These are phyloP conservation scores for Neurospora sp. DNA, from an alignment of 2,329 filamentous ascomycete species.

Conservation along the genomic window DNA sequence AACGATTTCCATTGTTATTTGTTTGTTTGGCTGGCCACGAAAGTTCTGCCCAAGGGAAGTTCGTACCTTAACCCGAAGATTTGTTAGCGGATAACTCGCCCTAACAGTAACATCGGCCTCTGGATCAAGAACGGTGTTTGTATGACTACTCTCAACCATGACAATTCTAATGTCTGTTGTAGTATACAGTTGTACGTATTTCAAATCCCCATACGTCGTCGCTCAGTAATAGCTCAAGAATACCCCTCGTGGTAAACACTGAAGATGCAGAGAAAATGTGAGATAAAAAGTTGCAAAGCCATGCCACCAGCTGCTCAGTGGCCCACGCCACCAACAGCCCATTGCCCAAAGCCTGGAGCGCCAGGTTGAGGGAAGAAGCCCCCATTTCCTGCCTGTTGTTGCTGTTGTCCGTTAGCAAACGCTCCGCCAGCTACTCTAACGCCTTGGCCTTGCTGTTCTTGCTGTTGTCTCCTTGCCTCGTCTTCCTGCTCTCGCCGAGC, in stretches of 20 bases:
- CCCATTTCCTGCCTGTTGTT: slow-evolving; percentile 12
- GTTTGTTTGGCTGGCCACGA: background rate
- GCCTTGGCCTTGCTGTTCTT: slow-evolving; percentile 15
- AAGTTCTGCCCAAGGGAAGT: background rate
- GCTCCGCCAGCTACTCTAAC: background rate
- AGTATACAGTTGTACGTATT: background rate
- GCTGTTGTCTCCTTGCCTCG: slow-evolving; percentile 19
- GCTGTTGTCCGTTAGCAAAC: slow-evolving; percentile 1
- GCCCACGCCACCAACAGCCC: slow-evolving; percentile 53
- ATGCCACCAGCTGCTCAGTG: slow-evolving; percentile 27
- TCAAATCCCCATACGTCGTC: background rate
- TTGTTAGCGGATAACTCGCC: background rate
- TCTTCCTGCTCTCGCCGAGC: slow-evolving; percentile 33
- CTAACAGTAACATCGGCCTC: background rate
- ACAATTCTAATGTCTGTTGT: background rate
- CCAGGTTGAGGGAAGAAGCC: slow-evolving; percentile 43
- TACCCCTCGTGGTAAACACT: background rate
- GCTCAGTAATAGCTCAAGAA: background rate
- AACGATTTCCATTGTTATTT: background rate
- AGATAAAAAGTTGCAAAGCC: background rate
- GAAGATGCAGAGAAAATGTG: background rate
- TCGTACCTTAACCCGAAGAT: background rate
- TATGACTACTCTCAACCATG: background rate
- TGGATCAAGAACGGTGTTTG: background rate
- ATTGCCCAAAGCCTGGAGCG: slow-evolving; percentile 58